A percentile compares a stretch with the other conserved stretches of the same genome.
Evolutionary conservation across 2,329 filamentous ascomycete species (phyloP).

Genomic region (Arthroderma sp.): DNA sequence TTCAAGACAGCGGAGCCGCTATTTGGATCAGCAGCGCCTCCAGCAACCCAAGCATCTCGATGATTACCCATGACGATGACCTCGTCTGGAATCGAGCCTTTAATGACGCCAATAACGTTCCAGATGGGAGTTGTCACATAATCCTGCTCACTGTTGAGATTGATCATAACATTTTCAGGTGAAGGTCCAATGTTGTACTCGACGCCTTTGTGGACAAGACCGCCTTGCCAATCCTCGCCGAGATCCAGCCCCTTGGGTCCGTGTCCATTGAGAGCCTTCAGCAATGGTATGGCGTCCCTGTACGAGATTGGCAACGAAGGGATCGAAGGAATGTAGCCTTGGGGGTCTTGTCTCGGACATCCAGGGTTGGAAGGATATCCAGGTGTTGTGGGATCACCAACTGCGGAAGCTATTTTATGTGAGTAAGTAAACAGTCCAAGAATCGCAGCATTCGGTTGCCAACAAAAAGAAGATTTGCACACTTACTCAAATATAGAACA

Average conservation of each 20-base stretch:
- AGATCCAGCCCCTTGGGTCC: slow-evolving; percentile 67
- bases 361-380: slow-evolving; percentile 89
- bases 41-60: slow-evolving; percentile 77
- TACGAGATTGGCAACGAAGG: slow-evolving; percentile 90
- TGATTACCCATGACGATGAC: slow-evolving; percentile 88
- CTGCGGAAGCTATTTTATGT: too few species aligned
- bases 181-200: slow-evolving; percentile 77
- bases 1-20: slow-evolving; percentile 68
- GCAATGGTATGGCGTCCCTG: slow-evolving; percentile 67
- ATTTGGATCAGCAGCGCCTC: slow-evolving; percentile 74
- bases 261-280: slow-evolving; percentile 82
- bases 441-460: not conserved
- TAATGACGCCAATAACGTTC: slow-evolving; percentile 87
- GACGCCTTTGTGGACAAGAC: slow-evolving; percentile 67
- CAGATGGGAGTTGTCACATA: slow-evolving; percentile 73
- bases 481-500: slow-evolving; percentile 64
- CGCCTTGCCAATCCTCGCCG: slow-evolving; percentile 60
- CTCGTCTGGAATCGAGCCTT: slow-evolving; percentile 72
- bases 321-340: slow-evolving; percentile 64
- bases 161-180: slow-evolving; percentile 57
- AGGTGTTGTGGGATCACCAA: slow-evolving; percentile 75
- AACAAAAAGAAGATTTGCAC: slow-evolving; percentile 18
- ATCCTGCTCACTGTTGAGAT: slow-evolving; percentile 66
- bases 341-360: slow-evolving; percentile 59
- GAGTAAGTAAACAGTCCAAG: slow-evolving; percentile 8